Base-by-base conservation (phyloP, 2,329 filamentous ascomycete genomes). In the Fonsecaea pugnacius region DNA sequence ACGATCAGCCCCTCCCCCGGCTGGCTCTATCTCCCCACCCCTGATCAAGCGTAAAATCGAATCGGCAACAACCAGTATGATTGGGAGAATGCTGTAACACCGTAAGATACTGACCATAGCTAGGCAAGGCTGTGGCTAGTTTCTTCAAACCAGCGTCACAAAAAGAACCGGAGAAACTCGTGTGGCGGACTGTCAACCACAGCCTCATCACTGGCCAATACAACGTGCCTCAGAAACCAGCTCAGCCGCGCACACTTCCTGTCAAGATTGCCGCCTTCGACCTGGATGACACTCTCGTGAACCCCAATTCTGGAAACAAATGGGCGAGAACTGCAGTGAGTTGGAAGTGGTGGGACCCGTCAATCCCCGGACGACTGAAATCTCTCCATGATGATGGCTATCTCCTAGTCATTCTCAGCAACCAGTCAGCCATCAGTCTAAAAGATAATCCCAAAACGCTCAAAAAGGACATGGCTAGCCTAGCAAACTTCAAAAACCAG, bases 301-400 rank as follows among this genome's bases (percentile, higher is more conserved):
- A 82, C 1, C 90, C 92, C 0, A 83, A 87, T 3, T 96, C 92
- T 0, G 92, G 92, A 7, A 95, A 91, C 77, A 89, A 85, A 57
- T 94, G 94, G 72, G 84, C 87, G 2, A 84, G 84, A 58, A 85
- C 87, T 69, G 85, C 88, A 0, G 80, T 82, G 3, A 94, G 98
- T 74, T 99, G 95, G 95, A 92, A 91, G 75, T 99, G 95, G 95
- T 98, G 92, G 92, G 81, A 96, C 75, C 71, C 78, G 14, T 82
- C 78, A 18, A 90, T 98, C 0, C 91, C 92, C 0, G 77, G 76
- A 0, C 85, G 80, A 58, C 76, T 99, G 18, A 85, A 84, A 69
- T 80, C 87, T 64, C 80, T 98, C 1, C 85, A 91, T 72, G 80
- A 86, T 10, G 85, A 95, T 70, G 91, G 88, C 84, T 91, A 91